Evolutionary conservation across 164 flowering plant species (phyloP).

Genomic region (Tetrastigma voinierianum): DNA sequence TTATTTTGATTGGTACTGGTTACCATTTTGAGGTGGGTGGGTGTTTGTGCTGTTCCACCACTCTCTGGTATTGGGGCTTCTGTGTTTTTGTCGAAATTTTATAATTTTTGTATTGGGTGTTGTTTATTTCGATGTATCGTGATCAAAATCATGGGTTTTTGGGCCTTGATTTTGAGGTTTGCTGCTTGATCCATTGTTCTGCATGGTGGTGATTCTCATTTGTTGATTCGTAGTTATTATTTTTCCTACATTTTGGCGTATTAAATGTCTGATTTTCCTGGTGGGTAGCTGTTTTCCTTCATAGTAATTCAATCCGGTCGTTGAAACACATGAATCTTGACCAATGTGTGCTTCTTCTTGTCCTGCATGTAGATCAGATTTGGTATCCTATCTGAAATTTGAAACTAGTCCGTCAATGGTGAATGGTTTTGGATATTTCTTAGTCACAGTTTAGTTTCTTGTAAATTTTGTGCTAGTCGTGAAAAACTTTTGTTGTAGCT

Average conservation of each 20-base stretch:
- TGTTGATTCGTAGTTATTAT: not conserved
- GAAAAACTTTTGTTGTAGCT: no score
- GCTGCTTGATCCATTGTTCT: not conserved
- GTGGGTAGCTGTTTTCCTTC: not conserved
- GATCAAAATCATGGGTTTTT: not conserved
- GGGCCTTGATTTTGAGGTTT: constrained; percentile 4
- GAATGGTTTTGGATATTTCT: not conserved
- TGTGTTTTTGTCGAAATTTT: not conserved
- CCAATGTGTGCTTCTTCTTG: constrained; percentile 1
- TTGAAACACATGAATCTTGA: not conserved
- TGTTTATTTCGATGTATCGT: constrained; percentile 4
- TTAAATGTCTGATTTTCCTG: not conserved
- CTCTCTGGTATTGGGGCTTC: not conserved
- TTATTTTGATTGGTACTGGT: not conserved
- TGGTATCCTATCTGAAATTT: not conserved
- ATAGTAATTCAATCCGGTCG: not conserved
- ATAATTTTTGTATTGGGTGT: constrained; percentile 9
- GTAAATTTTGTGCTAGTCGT: no score
- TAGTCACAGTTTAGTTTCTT: no score
- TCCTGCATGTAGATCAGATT: not conserved
- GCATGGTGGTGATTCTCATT: not conserved
- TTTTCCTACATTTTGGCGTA: not conserved
- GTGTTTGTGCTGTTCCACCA: not conserved
- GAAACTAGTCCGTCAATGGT: not conserved
- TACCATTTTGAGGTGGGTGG: constrained; percentile 2